These are phyloP conservation scores for Candida golubevii DNA, from an alignment of 805 yeast genomes.

Conservation along the genomic window DNA sequence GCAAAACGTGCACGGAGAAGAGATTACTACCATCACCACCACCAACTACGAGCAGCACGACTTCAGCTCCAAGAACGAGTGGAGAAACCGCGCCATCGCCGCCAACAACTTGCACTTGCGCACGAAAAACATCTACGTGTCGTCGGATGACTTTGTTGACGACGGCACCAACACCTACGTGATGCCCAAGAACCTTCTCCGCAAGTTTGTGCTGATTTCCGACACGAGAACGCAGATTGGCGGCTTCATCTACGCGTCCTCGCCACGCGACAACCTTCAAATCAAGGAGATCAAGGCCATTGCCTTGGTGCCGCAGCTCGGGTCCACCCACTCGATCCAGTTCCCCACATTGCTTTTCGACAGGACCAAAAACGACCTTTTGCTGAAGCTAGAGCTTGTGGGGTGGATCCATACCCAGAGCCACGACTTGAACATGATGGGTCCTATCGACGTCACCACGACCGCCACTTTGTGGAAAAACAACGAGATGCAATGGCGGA, in stretches of 20 bases:
- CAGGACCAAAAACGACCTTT: slow-evolving; percentile 28
- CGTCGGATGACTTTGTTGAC: slow-evolving; percentile 49
- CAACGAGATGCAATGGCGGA: slow-evolving; percentile 35
- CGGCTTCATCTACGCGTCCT: slow-evolving; percentile 73
- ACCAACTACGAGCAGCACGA: slow-evolving; percentile 80
- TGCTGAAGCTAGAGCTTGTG: slow-evolving; percentile 59
- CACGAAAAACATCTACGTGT: slow-evolving; percentile 64
- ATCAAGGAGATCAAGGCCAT: slow-evolving; percentile 76
- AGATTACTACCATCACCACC: slow-evolving; percentile 90
- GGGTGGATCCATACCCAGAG: slow-evolving; percentile 96
- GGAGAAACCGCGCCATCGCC: slow-evolving; percentile 86
- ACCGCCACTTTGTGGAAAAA: slow-evolving; percentile 43
- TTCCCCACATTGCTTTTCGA: slow-evolving; percentile 48
- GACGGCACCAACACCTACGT: slow-evolving; percentile 62
- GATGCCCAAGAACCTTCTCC: slow-evolving; percentile 76
- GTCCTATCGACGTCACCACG: slow-evolving; percentile 67
- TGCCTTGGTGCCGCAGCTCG: slow-evolving; percentile 85
- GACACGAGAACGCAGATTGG: slow-evolving; percentile 82
- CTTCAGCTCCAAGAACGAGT: slow-evolving; percentile 80
- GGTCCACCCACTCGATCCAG: slow-evolving; percentile 61
- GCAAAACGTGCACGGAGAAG: slow-evolving; percentile 92
- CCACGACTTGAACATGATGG: slow-evolving; percentile 56
- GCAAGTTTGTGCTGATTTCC: slow-evolving; percentile 72
- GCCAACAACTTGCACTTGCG: slow-evolving; percentile 69
- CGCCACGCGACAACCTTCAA: slow-evolving; percentile 65